Percentiles rank a stretch among this genome's conserved stretches.
These are phyloP conservation scores for Aspergillus persii DNA, from an alignment of 2,329 filamentous ascomycete genomes.

Conservation along the genomic window DNA sequence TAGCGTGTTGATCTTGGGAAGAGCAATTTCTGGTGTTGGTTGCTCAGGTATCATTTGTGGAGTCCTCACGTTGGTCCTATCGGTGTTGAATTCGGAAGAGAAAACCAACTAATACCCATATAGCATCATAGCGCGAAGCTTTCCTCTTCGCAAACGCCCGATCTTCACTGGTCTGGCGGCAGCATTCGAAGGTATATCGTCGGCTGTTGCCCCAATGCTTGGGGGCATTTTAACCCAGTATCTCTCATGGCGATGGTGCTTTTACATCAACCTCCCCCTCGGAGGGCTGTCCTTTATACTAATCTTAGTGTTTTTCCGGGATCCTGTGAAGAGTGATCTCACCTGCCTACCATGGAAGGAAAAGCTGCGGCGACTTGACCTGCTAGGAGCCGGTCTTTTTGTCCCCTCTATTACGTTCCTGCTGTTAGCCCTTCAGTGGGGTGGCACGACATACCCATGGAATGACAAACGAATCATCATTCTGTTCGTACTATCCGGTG, in stretches of 20 bases:
- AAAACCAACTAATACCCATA: neutral
- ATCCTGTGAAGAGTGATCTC: conserved; percentile 30
- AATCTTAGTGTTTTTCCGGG: conserved; percentile 48
- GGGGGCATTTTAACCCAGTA: conserved; percentile 4
- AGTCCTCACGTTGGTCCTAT: neutral
- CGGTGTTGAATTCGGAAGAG: too few relatives aligned
- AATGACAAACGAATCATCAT: conserved; percentile 39
- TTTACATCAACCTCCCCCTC: conserved; percentile 43
- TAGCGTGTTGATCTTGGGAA: conserved; percentile 1
- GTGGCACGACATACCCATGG: conserved; percentile 40
- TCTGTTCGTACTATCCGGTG: conserved; percentile 43
- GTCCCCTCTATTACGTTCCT: conserved; percentile 7
- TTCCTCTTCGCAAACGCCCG: neutral
- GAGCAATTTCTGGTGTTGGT: conserved; percentile 5
- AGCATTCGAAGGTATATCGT: neutral
- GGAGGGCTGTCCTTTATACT: conserved; percentile 41
- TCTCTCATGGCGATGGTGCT: conserved; percentile 23
- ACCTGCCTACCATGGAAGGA: conserved; percentile 25
- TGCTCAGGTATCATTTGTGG: conserved; percentile 4
- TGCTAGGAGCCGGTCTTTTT: conserved; percentile 33
- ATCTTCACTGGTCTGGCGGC: neutral
- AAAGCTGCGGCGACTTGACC: conserved; percentile 32
- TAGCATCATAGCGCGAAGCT: neutral
- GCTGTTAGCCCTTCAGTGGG: conserved; percentile 27
- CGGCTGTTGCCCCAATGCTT: neutral